These are phyloP conservation scores for Dittrichia graveolens DNA, from an alignment of 129 eudicot species.

Conservation along the genomic window DNA sequence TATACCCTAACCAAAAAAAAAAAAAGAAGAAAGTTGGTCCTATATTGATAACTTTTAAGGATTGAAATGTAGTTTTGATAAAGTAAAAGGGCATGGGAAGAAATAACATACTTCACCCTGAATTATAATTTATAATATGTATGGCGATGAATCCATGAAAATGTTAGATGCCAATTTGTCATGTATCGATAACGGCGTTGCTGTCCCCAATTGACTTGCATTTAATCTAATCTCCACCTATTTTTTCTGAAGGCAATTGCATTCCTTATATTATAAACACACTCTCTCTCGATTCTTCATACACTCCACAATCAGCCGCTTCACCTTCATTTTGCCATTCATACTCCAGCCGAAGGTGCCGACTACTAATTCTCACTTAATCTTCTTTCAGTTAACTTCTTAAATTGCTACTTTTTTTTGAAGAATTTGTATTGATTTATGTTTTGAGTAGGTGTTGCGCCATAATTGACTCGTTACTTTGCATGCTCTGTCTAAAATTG, in stretches of 20 bases:
- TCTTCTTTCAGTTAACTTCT: not conserved
- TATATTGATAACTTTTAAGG: not conserved
- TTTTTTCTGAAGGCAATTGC: slow-evolving; percentile 34
- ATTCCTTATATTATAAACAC: slow-evolving; percentile 12
- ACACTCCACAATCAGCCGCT: slow-evolving; percentile 9
- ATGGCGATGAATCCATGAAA: slow-evolving; percentile 27
- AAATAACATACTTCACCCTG: not conserved
- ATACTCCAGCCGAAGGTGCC: slow-evolving; percentile 16
- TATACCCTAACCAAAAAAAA: too few species aligned
- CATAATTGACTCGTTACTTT: not conserved
- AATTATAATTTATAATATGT: not conserved
- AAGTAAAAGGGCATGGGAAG: slow-evolving; percentile 11
- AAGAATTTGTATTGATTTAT: not conserved
- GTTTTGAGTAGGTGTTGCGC: not conserved
- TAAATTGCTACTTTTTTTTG: not conserved
- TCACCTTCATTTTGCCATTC: slow-evolving; percentile 5
- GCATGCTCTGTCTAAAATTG: not conserved
- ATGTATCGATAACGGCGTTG: slow-evolving; percentile 20
- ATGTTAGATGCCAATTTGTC: slow-evolving; percentile 36
- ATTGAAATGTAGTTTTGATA: not conserved
- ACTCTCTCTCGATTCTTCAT: slow-evolving; percentile 17
- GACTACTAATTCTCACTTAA: not conserved
- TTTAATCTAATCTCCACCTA: slow-evolving; percentile 22
- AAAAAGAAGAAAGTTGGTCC: too few species aligned
- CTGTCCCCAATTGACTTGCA: slow-evolving; percentile 27